Evolutionary conservation across 202 grass and related monocot genomes (phyloP).

Genomic region (Zoysia matrella): DNA sequence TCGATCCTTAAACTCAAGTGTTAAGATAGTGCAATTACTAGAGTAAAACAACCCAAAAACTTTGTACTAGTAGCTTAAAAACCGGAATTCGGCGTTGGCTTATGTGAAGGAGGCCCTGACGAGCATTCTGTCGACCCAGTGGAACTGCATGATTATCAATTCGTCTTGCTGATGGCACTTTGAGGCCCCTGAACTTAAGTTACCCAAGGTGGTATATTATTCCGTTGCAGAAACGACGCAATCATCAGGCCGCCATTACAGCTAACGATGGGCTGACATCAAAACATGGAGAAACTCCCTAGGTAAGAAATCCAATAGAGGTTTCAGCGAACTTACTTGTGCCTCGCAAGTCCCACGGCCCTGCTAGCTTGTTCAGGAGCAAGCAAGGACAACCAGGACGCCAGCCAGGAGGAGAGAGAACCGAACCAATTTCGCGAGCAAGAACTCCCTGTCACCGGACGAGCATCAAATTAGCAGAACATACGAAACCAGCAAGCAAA

Average conservation of each 20-base stretch:
- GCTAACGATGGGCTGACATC: not conserved
- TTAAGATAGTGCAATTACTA: not conserved
- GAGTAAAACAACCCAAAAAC: not conserved
- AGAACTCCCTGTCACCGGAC: not conserved
- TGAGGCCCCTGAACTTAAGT: not conserved
- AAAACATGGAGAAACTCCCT: not conserved
- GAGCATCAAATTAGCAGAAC: not conserved
- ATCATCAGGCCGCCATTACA: not conserved
- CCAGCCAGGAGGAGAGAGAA: not conserved
- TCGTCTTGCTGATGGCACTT: not conserved
- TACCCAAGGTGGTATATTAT: not conserved
- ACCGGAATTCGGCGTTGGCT: not conserved
- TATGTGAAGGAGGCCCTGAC: not conserved
- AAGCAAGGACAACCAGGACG: slow-evolving; percentile 1
- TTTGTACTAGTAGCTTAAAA: not conserved
- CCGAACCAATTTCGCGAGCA: not conserved
- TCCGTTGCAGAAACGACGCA: not conserved
- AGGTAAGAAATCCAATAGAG: not conserved
- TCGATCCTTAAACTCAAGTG: not conserved
- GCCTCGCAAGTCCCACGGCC: not conserved
- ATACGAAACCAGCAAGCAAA: not conserved
- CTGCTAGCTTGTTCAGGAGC: not conserved
- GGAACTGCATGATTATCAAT: not conserved
- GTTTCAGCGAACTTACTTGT: not conserved
- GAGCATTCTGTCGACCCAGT: not conserved